These are phyloP conservation scores for Hippophae gyantsensis DNA, from an alignment of 306 rosid species.

Conservation along the genomic window DNA sequence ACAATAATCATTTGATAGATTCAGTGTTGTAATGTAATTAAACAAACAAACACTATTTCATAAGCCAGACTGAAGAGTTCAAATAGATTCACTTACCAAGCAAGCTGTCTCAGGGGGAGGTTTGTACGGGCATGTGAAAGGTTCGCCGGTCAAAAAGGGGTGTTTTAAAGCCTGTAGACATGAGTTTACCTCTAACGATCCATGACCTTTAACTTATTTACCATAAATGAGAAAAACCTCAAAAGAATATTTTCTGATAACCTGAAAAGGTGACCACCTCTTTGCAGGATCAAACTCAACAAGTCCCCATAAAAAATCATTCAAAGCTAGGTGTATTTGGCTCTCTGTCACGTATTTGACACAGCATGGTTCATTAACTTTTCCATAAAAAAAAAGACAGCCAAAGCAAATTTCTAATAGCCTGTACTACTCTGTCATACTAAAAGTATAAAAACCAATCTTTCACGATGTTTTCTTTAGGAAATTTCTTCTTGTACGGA, in stretches of 20 bases:
- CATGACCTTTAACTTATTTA: slow-evolving; percentile 15
- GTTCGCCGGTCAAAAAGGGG: slow-evolving; percentile 97
- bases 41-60: slow-evolving; percentile 6
- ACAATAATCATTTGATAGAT: slow-evolving; percentile 2
- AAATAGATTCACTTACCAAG: slow-evolving; percentile 49
- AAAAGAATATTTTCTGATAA: slow-evolving; percentile 17
- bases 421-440: slow-evolving; percentile 1
- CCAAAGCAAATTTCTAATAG: background rate
- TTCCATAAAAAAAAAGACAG: slow-evolving; percentile 3
- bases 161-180: slow-evolving; percentile 87
- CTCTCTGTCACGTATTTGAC: slow-evolving; percentile 52
- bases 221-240: background rate
- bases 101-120: slow-evolving; percentile 89
- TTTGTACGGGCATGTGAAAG: slow-evolving; percentile 73
- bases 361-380: slow-evolving; percentile 26
- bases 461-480: slow-evolving; percentile 68
- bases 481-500: slow-evolving; percentile 84
- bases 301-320: slow-evolving; percentile 90
- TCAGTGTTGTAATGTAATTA: background rate
- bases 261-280: slow-evolving; percentile 99
- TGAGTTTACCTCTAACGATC: slow-evolving; percentile 27
- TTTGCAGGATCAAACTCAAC: slow-evolving; percentile 95
- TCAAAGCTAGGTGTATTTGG: slow-evolving; percentile 74
- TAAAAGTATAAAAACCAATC: slow-evolving; percentile 38
- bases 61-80: slow-evolving; percentile 10